Evolutionary conservation across 2,329 filamentous ascomycete genomes (phyloP).

Genomic region (Sphaceloma murrayae): DNA sequence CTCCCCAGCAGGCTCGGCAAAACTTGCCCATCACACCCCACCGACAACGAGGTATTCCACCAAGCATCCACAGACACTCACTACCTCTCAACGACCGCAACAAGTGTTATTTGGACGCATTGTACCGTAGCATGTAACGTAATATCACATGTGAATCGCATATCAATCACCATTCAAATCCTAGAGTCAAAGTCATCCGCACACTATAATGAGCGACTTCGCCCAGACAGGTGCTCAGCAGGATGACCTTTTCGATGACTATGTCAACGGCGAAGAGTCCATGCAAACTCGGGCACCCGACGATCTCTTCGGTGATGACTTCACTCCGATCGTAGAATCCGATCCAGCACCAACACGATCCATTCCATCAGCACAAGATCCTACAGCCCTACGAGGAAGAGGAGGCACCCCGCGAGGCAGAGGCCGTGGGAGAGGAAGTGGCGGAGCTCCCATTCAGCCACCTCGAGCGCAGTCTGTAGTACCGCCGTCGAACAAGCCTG

Average conservation of each 20-base stretch:
- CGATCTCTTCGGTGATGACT: conserved; percentile 44
- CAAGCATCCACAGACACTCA: too few relatives aligned
- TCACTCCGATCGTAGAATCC: conserved; percentile 38
- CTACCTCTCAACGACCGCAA: too few relatives aligned
- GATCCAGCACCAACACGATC: conserved; percentile 29
- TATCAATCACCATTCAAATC: too few relatives aligned
- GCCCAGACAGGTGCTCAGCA: conserved; percentile 28
- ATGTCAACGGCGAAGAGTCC: conserved; percentile 33
- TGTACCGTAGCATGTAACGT: too few relatives aligned
- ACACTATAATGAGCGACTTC: conserved; percentile 28
- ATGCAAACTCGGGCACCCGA: conserved; percentile 43
- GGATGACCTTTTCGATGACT: conserved; percentile 29
- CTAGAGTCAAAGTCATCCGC: too few relatives aligned
- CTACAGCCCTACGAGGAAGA: conserved; percentile 12
- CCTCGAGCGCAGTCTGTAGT: not conserved
- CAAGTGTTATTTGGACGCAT: too few relatives aligned
- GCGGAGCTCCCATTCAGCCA: conserved; percentile 1
- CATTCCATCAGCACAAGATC: conserved; percentile 6
- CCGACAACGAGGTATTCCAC: too few relatives aligned
- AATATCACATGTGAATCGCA: too few relatives aligned
- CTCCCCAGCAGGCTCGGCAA: not conserved
- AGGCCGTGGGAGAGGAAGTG: conserved; percentile 22
- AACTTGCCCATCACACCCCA: not conserved
- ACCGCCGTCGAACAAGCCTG: not conserved
- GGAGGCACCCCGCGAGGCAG: conserved; percentile 21